These are phyloP conservation scores for Cucurbita moschata DNA, from an alignment of 306 rosid species.

Conservation along the genomic window DNA sequence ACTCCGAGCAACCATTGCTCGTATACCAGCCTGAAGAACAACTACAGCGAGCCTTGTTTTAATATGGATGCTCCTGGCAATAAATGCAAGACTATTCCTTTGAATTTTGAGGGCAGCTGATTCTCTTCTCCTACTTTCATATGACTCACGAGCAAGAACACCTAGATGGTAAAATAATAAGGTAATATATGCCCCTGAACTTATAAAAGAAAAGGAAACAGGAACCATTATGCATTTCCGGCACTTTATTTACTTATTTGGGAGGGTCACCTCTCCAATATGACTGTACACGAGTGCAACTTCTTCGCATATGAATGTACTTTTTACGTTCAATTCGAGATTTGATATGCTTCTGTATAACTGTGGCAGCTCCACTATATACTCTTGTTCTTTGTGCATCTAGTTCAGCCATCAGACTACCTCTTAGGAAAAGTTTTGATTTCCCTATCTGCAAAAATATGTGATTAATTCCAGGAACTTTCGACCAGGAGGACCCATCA, in stretches of 20 bases:
- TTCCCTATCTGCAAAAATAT: slow-evolving; percentile 55
- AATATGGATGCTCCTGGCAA: slow-evolving; percentile 38
- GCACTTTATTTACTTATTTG: neutral
- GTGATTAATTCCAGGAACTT: neutral
- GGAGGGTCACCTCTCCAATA: slow-evolving; percentile 53
- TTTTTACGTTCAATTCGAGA: slow-evolving; percentile 21
- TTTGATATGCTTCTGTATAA: slow-evolving; percentile 45
- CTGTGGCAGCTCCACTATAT: slow-evolving; percentile 37
- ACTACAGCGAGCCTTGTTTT: slow-evolving; percentile 21
- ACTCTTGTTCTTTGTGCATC: slow-evolving; percentile 47
- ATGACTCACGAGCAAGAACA: slow-evolving; percentile 44
- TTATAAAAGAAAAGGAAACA: neutral
- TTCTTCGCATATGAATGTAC: slow-evolving; percentile 25
- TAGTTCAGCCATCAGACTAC: slow-evolving; percentile 83
- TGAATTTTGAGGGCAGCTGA: slow-evolving; percentile 56
- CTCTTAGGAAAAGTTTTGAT: slow-evolving; percentile 65
- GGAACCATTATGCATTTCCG: neutral
- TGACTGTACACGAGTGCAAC: slow-evolving; percentile 42
- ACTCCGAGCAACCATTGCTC: slow-evolving; percentile 34
- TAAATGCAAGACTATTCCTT: slow-evolving; percentile 27
- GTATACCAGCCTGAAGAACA: slow-evolving; percentile 49
- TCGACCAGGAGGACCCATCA: neutral
- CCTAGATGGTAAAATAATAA: slow-evolving; percentile 28
- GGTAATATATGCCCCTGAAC: neutral
- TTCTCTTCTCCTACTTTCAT: slow-evolving; percentile 30